Evolutionary conservation across 176 grass and related monocot species (phyloP).

Genomic region (Eleusine indica): DNA sequence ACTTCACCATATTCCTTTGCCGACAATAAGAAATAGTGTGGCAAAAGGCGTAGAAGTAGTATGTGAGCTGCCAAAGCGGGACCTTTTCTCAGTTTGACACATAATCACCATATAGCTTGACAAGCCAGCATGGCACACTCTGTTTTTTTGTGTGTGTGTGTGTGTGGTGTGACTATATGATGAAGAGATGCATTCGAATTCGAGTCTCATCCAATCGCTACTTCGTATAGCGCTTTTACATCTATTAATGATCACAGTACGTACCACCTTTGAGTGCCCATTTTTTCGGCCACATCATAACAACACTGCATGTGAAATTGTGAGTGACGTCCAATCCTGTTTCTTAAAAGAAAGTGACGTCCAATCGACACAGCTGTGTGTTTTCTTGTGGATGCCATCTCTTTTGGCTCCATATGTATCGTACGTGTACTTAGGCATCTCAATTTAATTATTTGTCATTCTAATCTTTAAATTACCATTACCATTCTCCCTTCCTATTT

Average conservation of each 20-base stretch:
- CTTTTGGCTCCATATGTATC: background rate
- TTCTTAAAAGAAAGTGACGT: background rate
- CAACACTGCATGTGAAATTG: background rate
- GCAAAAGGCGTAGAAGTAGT: background rate
- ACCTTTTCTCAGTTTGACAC: too few species aligned
- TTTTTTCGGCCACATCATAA: background rate
- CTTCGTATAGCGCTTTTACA: background rate
- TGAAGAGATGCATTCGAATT: background rate
- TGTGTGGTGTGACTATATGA: too few species aligned
- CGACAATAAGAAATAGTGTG: background rate
- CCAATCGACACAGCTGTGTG: background rate
- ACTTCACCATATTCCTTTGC: slow-evolving; percentile 4
- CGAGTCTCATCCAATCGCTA: background rate
- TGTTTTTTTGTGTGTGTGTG: too few species aligned
- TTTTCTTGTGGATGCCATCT: background rate
- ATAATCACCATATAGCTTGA: too few species aligned
- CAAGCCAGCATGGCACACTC: too few species aligned
- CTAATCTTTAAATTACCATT: too few species aligned
- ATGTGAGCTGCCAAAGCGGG: background rate
- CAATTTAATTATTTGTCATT: too few species aligned
- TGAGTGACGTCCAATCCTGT: background rate
- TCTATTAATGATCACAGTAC: background rate
- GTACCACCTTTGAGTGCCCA: background rate
- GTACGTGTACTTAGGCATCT: too few species aligned
- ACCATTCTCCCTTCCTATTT: too few species aligned